Conservation (phyloP, 345 rosid species). For the Cardamine resedifolia region DNA sequence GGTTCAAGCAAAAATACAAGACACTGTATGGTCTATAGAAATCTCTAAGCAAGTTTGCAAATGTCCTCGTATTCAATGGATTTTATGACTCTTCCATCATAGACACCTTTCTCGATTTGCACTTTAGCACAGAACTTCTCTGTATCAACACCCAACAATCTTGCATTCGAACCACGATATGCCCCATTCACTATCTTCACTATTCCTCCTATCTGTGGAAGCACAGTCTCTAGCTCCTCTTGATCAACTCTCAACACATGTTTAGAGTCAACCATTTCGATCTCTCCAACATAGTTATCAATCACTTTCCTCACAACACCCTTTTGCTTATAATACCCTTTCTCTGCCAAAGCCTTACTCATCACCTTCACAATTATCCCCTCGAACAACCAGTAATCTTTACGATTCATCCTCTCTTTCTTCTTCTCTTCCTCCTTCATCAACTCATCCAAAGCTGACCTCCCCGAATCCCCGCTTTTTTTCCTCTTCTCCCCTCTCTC, state of each 20-base stretch:
- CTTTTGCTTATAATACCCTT: conserved; percentile 90
- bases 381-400: conserved; percentile 87
- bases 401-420: conserved; percentile 77
- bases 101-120: conserved; percentile 89
- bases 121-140: conserved; percentile 82
- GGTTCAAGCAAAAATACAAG: conserved; percentile 8
- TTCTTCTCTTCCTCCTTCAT: conserved; percentile 89
- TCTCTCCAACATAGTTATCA: conserved; percentile 83
- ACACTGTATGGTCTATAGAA: neutral
- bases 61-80: conserved; percentile 88
- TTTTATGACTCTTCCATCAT: conserved; percentile 85
- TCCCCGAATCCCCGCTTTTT: conserved; percentile 30
- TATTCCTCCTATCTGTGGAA: conserved; percentile 77
- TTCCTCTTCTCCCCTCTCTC: conserved; percentile 42
- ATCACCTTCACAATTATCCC: conserved; percentile 88
- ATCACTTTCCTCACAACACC: conserved; percentile 82
- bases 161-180: conserved; percentile 74
- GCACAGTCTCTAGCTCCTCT: conserved; percentile 94
- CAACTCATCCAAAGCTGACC: conserved; percentile 78
- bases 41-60: conserved; percentile 64
- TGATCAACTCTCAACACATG: conserved; percentile 86
- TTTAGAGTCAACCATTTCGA: conserved; percentile 79
- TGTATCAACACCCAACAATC: conserved; percentile 72
- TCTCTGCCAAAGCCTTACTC: conserved; percentile 73
- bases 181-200: conserved; percentile 94